Conservation (phyloP, 2,329 filamentous ascomycete species). For the Emydomyces testavorans region DNA sequence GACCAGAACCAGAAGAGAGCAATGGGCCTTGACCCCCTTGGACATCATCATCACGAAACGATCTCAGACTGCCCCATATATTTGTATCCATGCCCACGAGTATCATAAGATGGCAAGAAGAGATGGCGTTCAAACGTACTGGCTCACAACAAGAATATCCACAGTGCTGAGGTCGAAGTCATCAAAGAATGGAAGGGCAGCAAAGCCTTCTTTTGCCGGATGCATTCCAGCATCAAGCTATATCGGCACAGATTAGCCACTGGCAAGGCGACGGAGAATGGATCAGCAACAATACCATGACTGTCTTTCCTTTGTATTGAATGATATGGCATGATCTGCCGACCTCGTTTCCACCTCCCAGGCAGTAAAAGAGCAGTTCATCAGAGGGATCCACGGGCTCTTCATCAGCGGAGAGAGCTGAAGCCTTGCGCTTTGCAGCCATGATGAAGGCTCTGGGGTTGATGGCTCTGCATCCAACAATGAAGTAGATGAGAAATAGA, state of each 20-base stretch:
- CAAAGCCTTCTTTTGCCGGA: conserved; percentile 87
- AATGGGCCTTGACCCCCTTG: no score
- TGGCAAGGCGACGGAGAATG: neutral
- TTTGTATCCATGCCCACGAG: neutral
- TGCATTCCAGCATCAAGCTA: conserved; percentile 96
- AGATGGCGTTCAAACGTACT: conserved; percentile 58
- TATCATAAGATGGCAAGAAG: conserved; percentile 13
- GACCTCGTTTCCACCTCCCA: conserved; percentile 94
- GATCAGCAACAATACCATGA: conserved; percentile 57
- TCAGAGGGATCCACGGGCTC: conserved; percentile 88
- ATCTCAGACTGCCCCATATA: neutral
- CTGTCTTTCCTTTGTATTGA: conserved; percentile 97
- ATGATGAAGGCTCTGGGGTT: conserved; percentile 41
- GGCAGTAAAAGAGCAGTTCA: conserved; percentile 83
- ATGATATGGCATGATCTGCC: conserved; percentile 95
- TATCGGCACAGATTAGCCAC: conserved; percentile 14
- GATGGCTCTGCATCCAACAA: no score
- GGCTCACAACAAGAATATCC: conserved; percentile 93
- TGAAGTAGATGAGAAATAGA: neutral
- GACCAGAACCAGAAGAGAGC: no score
- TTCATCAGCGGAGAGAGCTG: conserved; percentile 62
- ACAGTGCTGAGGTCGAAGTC: conserved; percentile 97
- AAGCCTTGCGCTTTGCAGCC: conserved; percentile 87
- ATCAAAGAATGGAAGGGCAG: conserved; percentile 91
- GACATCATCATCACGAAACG: no score